phyloP scores from a whole-genome alignment of 345 rosid species.

The Lenwebbia sp. region DNA sequence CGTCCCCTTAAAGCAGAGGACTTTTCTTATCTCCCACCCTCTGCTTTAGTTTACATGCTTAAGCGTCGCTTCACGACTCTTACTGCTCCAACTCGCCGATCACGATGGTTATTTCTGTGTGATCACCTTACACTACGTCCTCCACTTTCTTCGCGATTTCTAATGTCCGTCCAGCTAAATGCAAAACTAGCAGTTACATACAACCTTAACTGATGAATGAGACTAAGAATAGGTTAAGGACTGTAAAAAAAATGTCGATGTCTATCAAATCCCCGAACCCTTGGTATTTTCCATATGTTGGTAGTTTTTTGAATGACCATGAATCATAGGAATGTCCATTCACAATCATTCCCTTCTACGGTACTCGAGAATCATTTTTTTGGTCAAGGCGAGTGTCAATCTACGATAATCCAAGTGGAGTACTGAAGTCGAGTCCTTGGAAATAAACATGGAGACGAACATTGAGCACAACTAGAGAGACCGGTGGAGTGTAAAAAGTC shows the following conservation, averaged over 20 bases:
- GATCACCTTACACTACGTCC: neutral
- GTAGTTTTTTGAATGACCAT: neutral
- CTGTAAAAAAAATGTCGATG: neutral
- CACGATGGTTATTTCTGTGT: neutral
- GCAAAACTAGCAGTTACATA: neutral
- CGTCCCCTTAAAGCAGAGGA: neutral
- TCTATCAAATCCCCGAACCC: neutral
- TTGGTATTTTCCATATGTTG: neutral
- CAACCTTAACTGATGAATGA: neutral
- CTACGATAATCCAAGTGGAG: neutral
- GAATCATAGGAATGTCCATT: neutral
- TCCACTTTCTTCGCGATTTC: neutral
- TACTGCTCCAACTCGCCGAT: neutral
- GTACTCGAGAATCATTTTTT: neutral
- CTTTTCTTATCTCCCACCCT: neutral
- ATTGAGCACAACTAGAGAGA: neutral
- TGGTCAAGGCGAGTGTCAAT: neutral
- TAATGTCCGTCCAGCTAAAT: neutral
- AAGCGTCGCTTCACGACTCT: neutral
- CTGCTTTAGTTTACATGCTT: neutral
- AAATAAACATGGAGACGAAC: neutral
- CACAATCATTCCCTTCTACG: neutral
- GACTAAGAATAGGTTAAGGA: neutral
- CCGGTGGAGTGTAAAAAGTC: neutral
- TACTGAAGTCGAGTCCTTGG: neutral